Conservation (phyloP, 2,329 filamentous ascomycete genomes). For the Hypoxylon sp. region DNA sequence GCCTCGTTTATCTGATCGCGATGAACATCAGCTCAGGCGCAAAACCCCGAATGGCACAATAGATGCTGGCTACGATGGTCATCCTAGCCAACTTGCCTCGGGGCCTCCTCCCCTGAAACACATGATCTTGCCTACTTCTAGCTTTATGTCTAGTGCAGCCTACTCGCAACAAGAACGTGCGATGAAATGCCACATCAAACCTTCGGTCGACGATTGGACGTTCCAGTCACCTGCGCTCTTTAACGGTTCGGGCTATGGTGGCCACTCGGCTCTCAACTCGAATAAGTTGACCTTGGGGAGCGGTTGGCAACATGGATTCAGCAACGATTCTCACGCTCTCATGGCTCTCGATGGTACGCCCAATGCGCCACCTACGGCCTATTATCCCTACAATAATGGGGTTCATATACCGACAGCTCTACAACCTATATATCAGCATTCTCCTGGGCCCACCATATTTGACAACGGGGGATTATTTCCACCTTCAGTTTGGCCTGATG, state of each 20-base stretch:
- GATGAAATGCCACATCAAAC: conserved; percentile 37
- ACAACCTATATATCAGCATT: conserved; percentile 56
- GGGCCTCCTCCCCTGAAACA: conserved; percentile 87
- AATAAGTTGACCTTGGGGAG: conserved; percentile 35
- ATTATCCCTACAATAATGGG: conserved; percentile 51
- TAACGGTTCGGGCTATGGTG: conserved; percentile 39
- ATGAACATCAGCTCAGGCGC: conserved; percentile 85
- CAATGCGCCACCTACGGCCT: conserved; percentile 46
- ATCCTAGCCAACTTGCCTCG: conserved; percentile 78
- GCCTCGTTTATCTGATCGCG: conserved; percentile 54
- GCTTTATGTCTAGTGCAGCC: conserved; percentile 55
- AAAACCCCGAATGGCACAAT: conserved; percentile 97
- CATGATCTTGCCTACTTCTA: conserved; percentile 76
- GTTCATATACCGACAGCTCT: conserved; percentile 52
- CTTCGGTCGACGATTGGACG: conserved; percentile 46
- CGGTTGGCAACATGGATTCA: conserved; percentile 44
- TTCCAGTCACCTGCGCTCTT: conserved; percentile 40
- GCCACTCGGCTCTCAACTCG: conserved; percentile 41
- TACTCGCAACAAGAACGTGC: conserved; percentile 48
- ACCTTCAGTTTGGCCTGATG: conserved; percentile 58
- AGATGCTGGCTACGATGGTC: conserved; percentile 91
- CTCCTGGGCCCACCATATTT: conserved; percentile 59
- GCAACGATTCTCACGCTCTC: conserved; percentile 41
- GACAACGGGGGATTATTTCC: conserved; percentile 59
- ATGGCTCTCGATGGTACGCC: conserved; percentile 51